These are phyloP conservation scores for Cokeromyces recurvatus DNA, from an alignment of 371 early-diverging fungal species.

Conservation along the genomic window DNA sequence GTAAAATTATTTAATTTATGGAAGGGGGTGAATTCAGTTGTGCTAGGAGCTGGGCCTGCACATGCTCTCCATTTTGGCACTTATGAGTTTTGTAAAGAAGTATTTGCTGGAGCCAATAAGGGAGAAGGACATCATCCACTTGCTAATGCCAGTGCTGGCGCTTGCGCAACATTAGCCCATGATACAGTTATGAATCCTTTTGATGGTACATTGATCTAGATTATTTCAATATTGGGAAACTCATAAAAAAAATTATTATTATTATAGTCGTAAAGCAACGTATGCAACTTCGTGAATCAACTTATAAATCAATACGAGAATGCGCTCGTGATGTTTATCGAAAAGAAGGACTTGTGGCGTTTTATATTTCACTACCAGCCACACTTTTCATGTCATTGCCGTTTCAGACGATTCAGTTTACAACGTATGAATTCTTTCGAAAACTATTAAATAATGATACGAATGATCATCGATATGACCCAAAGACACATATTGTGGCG, in stretches of 20 bases:
- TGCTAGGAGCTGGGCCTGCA: conserved; percentile 93
- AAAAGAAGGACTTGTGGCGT: conserved; percentile 82
- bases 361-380: conserved; percentile 93
- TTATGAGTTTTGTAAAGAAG: conserved; percentile 85
- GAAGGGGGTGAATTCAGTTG: conserved; percentile 90
- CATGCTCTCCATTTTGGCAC: conserved; percentile 95
- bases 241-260: too few relatives aligned
- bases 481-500: conserved; percentile 77
- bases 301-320: conserved; percentile 60
- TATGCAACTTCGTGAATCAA: conserved; percentile 84
- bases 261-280: conserved; percentile 87
- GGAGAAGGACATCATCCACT: conserved; percentile 58
- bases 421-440: conserved; percentile 81
- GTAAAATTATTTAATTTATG: conserved; percentile 60
- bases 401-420: conserved; percentile 91
- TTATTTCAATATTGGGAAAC: too few relatives aligned
- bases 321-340: conserved; percentile 67
- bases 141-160: conserved; percentile 80
- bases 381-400: conserved; percentile 92
- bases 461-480: conserved; percentile 84
- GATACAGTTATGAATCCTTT: conserved; percentile 95
- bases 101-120: conserved; percentile 51
- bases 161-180: conserved; percentile 82
- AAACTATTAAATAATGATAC: conserved; percentile 73
- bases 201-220: conserved; percentile 63